Conservation (phyloP, 208 protist species). For the Acanthamoeba castellanii region DNA sequence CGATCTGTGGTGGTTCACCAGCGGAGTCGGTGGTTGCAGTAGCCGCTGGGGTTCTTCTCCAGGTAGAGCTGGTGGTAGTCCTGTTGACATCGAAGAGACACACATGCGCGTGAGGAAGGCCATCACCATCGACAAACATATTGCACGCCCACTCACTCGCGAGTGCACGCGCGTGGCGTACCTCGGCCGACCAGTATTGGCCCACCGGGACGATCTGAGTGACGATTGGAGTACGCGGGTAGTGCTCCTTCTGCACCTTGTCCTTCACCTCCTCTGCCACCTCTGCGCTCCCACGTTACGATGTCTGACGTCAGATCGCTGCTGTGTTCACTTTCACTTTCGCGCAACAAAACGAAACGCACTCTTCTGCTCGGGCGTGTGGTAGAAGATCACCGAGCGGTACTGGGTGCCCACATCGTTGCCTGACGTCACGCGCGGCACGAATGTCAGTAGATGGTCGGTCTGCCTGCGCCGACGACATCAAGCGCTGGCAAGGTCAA, state of each 20-base stretch:
- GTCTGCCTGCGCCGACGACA: too few relatives aligned
- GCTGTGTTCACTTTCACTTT: background rate
- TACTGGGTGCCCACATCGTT: conserved; percentile 96
- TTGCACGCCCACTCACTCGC: background rate
- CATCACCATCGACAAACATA: background rate
- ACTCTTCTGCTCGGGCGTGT: conserved; percentile 92
- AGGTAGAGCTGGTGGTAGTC: conserved; percentile 82
- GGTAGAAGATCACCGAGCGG: conserved; percentile 94
- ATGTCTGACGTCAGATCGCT: background rate
- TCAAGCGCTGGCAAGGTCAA: background rate
- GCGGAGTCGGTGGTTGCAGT: conserved; percentile 47
- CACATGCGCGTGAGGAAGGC: background rate
- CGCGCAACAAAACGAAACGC: background rate
- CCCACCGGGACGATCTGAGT: conserved; percentile 90
- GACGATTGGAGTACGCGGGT: conserved; percentile 87
- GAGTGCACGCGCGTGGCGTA: conserved; percentile 83
- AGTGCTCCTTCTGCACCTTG: conserved; percentile 83
- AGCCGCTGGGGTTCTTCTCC: conserved; percentile 74
- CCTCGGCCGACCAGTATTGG: conserved; percentile 92
- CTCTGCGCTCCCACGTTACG: conserved; percentile 32
- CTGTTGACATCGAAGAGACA: too few relatives aligned
- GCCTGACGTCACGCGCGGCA: conserved; percentile 33
- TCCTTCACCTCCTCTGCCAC: conserved; percentile 91
- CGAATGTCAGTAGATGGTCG: too few relatives aligned
- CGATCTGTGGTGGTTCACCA: background rate